phyloP scores from a whole-genome alignment of 495 filamentous ascomycete genomes.

The Gamarada debralockiae region DNA sequence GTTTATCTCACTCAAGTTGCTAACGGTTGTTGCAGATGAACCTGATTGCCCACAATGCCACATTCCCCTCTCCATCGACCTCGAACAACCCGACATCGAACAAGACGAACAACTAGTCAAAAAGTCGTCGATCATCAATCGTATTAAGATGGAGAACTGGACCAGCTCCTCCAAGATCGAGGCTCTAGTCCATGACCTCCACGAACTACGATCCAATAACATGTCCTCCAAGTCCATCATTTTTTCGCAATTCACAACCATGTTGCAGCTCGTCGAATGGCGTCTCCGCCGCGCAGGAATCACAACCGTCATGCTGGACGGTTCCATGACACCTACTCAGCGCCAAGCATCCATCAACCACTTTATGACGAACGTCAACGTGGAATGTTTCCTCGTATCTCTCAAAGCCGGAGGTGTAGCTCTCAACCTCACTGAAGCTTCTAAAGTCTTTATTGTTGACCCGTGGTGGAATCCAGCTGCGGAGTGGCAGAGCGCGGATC shows the following conservation, averaged over 20 bases:
- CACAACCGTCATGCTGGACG: slow-evolving; percentile 95
- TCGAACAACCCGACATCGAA: slow-evolving; percentile 90
- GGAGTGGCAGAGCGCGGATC: slow-evolving; percentile 95
- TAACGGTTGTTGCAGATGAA: slow-evolving; percentile 24
- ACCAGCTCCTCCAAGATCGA: slow-evolving; percentile 97
- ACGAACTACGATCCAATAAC: slow-evolving; percentile 82
- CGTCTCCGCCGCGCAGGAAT: slow-evolving; percentile 90
- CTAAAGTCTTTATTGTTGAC: slow-evolving; percentile 90
- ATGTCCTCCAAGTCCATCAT: slow-evolving; percentile 94
- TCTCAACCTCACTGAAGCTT: slow-evolving; percentile 90
- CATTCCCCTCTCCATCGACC: slow-evolving; percentile 81
- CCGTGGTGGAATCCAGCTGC: slow-evolving; percentile 99
- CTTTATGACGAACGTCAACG: slow-evolving; percentile 90
- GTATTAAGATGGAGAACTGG: slow-evolving; percentile 97
- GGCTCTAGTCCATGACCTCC: slow-evolving; percentile 87
- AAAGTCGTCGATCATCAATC: slow-evolving; percentile 94
- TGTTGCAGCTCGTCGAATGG: slow-evolving; percentile 98
- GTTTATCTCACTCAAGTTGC: not conserved
- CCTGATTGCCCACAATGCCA: slow-evolving; percentile 92
- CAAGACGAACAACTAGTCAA: slow-evolving; percentile 80
- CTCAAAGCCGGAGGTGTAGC: slow-evolving; percentile 95
- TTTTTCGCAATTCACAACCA: slow-evolving; percentile 95
- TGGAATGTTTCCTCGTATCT: slow-evolving; percentile 92
- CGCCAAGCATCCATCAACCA: slow-evolving; percentile 85
- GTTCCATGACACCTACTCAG: slow-evolving; percentile 90